These are phyloP conservation scores for Cyclotella choctawhatcheeana DNA, from an alignment of 108 stramenopile genomes.

Conservation along the genomic window DNA sequence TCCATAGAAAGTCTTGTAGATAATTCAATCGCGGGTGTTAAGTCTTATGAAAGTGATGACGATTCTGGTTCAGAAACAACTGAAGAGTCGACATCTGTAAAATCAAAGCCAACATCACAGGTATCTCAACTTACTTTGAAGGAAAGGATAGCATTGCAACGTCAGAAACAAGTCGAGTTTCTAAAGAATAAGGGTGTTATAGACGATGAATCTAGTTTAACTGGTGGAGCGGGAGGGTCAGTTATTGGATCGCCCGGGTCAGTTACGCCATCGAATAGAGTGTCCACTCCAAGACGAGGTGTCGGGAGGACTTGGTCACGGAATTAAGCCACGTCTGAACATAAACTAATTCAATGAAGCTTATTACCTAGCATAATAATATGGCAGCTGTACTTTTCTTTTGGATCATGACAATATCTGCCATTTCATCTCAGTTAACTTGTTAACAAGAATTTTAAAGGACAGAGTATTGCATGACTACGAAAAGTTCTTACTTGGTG, in stretches of 20 bases:
- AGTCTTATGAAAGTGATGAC: conserved; percentile 29
- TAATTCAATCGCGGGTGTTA: conserved; percentile 50
- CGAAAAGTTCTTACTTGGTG: too few species aligned
- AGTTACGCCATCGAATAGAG: conserved; percentile 4
- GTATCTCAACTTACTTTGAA: conserved; percentile 58
- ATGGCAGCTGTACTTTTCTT: background rate
- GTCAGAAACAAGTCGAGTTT: conserved; percentile 73
- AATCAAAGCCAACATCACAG: background rate
- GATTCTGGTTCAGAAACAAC: conserved; percentile 48
- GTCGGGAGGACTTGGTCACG: conserved; percentile 22
- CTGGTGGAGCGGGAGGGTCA: conserved; percentile 41
- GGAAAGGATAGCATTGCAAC: conserved; percentile 71
- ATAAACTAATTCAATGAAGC: background rate
- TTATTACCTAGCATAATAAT: background rate
- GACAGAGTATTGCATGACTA: too few species aligned
- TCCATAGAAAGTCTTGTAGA: conserved; percentile 47
- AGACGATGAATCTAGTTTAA: conserved; percentile 52
- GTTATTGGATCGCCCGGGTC: conserved; percentile 8
- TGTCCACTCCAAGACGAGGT: conserved; percentile 12
- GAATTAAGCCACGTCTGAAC: background rate
- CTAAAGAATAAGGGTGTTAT: conserved; percentile 80
- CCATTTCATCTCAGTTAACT: too few species aligned
- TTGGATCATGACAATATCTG: too few species aligned
- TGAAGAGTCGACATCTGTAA: background rate
- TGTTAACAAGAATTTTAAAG: too few species aligned